These are phyloP conservation scores for Madurella mycetomatis DNA, from an alignment of 2,329 filamentous ascomycete genomes.

Conservation along the genomic window DNA sequence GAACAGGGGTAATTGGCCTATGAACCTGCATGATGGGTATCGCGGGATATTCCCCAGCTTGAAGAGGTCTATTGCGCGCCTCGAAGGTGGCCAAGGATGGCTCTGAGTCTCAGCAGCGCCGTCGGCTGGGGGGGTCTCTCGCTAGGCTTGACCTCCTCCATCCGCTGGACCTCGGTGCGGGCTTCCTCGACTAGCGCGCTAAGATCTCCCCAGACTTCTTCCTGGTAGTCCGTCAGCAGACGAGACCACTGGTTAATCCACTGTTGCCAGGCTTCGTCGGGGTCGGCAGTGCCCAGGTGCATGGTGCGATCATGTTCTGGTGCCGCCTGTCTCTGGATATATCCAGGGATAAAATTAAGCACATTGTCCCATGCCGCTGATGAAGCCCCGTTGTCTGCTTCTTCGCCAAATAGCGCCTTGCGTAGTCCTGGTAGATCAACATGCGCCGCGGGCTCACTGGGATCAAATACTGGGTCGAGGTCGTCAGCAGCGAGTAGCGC, in stretches of 20 bases:
- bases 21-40: conserved; percentile 1
- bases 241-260: conserved; percentile 55
- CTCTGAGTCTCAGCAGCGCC: conserved; percentile 37
- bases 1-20: not conserved
- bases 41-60: too few species aligned
- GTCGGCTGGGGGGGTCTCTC: conserved; percentile 28
- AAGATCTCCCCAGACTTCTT: conserved; percentile 66
- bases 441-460: conserved; percentile 27
- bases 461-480: conserved; percentile 23
- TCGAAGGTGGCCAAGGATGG: conserved; percentile 39
- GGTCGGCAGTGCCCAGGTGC: conserved; percentile 39
- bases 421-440: conserved; percentile 33
- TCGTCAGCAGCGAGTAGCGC: conserved; percentile 32
- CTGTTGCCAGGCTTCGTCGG: conserved; percentile 35
- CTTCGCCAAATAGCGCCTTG: conserved; percentile 36
- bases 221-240: conserved; percentile 53
- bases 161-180: conserved; percentile 48
- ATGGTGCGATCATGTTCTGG: conserved; percentile 21
- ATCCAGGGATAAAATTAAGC: conserved; percentile 49
- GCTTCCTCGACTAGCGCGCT: conserved; percentile 53
- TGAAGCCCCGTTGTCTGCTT: conserved; percentile 12
- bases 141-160: conserved; percentile 28
- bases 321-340: conserved; percentile 9
- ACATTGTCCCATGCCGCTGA: conserved; percentile 40
- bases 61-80: conserved; percentile 15